Conservation (phyloP, 192 early-diverging fungal genomes). For the Phlyctochytrium arcticum region DNA sequence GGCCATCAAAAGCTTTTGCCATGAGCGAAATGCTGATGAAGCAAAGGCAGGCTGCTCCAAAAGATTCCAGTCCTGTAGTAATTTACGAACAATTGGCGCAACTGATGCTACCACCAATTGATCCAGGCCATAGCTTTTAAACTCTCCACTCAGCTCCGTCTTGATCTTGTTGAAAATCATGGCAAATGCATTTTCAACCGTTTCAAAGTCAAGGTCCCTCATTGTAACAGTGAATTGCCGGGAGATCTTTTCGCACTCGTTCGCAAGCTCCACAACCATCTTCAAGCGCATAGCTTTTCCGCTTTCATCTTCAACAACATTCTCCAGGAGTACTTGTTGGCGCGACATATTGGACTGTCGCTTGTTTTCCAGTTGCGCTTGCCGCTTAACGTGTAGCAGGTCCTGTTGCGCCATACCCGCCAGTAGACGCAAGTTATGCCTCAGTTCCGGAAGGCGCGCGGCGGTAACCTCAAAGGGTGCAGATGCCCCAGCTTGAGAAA, state of each 20-base stretch:
- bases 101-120: conserved; percentile 57
- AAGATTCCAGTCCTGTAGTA: conserved; percentile 61
- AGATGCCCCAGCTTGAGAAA: conserved; percentile 26
- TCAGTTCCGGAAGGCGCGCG: conserved; percentile 66
- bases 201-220: not conserved
- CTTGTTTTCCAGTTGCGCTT: conserved; percentile 48
- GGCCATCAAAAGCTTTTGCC: conserved; percentile 54
- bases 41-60: conserved; percentile 54
- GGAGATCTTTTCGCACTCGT: conserved; percentile 35
- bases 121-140: conserved; percentile 59
- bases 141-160: conserved; percentile 55
- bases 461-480: conserved; percentile 45
- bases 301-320: conserved; percentile 34
- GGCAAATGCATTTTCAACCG: conserved; percentile 24
- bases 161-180: conserved; percentile 56
- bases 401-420: conserved; percentile 68
- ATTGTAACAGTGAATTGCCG: conserved; percentile 1
- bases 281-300: conserved; percentile 39
- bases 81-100: conserved; percentile 46
- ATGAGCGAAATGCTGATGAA: conserved; percentile 47
- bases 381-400: conserved; percentile 57
- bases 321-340: conserved; percentile 35
- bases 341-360: conserved; percentile 9
- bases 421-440: conserved; percentile 71
- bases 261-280: conserved; percentile 41